A percentile compares a stretch with the other conserved stretches of the same genome.
Evolutionary conservation across 306 rosid genomes (phyloP).

Genomic region (Rosa chinensis): DNA sequence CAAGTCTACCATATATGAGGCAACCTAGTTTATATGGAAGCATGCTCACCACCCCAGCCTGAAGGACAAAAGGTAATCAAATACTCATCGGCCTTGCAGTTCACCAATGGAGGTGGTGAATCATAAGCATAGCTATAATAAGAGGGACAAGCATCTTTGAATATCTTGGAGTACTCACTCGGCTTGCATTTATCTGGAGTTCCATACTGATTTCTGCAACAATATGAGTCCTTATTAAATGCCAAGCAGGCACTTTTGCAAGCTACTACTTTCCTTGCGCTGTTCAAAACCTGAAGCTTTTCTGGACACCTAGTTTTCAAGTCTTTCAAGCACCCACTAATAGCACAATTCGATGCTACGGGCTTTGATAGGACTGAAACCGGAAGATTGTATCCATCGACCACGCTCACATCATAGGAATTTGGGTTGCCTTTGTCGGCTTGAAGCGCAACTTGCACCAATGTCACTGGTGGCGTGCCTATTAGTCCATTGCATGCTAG

Average conservation of each 20-base stretch:
- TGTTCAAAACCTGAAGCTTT: conserved; percentile 55
- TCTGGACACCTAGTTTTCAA: conserved; percentile 54
- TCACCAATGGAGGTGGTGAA: conserved; percentile 60
- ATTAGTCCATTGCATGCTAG: conserved; percentile 75
- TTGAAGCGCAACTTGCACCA: conserved; percentile 63
- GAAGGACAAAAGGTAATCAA: conserved; percentile 72
- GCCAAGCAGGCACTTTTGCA: conserved; percentile 90
- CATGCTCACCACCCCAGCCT: conserved; percentile 44
- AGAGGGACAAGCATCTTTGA: conserved; percentile 74
- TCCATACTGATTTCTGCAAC: conserved; percentile 69
- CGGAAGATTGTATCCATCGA: conserved; percentile 83
- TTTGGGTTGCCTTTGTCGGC: conserved; percentile 52
- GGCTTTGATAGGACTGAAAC: conserved; percentile 41
- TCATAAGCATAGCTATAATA: conserved; percentile 84
- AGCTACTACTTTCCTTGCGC: conserved; percentile 59
- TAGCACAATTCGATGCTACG: conserved; percentile 37
- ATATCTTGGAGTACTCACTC: conserved; percentile 63
- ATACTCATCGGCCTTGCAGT: conserved; percentile 53
- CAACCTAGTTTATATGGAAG: conserved; percentile 26
- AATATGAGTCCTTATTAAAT: conserved; percentile 59
- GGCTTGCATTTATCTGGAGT: conserved; percentile 66
- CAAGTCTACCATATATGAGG: neutral
- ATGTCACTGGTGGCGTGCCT: conserved; percentile 83
- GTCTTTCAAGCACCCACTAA: conserved; percentile 62
- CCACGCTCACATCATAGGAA: conserved; percentile 78